Evolutionary conservation across 352 stramenopile species (phyloP).

Genomic region (Phytophthora pisi): DNA sequence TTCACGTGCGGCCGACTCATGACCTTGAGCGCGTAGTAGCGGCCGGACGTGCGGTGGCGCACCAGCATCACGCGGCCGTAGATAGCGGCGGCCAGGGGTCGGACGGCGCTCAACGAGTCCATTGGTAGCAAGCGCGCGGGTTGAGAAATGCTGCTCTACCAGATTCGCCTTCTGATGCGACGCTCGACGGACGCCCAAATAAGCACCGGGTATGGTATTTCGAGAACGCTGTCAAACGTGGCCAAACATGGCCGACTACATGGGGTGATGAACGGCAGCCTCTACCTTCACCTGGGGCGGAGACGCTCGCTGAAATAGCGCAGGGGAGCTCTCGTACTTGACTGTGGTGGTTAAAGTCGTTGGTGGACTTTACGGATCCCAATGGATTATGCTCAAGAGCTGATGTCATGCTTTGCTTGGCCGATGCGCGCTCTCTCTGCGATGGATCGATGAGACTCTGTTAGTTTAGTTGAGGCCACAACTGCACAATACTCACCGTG

Average conservation of each 20-base stretch:
- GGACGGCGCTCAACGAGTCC: constrained; percentile 53
- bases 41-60: constrained; percentile 36
- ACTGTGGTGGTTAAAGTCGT: no score
- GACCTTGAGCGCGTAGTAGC: constrained; percentile 61
- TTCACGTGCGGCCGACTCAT: constrained; percentile 70
- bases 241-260: constrained; percentile 3
- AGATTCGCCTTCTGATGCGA: not conserved
- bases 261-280: constrained; percentile 14
- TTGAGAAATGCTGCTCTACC: not conserved
- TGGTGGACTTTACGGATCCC: no score
- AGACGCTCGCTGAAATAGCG: constrained; percentile 17
- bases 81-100: constrained; percentile 54
- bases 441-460: not conserved
- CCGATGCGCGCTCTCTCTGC: not conserved
- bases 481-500: not conserved
- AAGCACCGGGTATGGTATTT: constrained; percentile 11
- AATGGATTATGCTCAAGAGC: not conserved
- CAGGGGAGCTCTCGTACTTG: no score
- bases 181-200: constrained; percentile 9
- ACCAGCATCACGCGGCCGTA: constrained; percentile 59
- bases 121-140: constrained; percentile 22
- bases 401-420: not conserved
- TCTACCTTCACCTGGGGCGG: not conserved
- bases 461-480: not conserved
- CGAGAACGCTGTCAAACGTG: constrained; percentile 7